Percentiles rank a stretch among this genome's conserved stretches.
phyloP scores from a whole-genome alignment of 2,329 filamentous ascomycete genomes.

The Metarhizium humberi region DNA sequence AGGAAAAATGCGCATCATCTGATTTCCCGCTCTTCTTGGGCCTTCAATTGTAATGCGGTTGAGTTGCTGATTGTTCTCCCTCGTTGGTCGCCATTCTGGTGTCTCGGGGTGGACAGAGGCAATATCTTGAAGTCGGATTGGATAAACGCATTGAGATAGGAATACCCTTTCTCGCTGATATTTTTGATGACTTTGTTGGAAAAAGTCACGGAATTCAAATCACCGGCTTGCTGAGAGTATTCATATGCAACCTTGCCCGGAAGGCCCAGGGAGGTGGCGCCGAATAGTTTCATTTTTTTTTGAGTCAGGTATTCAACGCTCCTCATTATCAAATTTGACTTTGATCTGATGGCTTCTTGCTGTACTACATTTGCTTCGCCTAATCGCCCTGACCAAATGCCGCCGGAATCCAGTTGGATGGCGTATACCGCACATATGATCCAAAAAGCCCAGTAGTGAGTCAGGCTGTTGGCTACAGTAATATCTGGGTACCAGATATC shows the following conservation, averaged over 20 bases:
- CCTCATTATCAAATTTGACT: constrained; percentile 12
- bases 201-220: constrained; percentile 1
- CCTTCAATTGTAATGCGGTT: not conserved
- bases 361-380: not conserved
- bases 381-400: constrained; percentile 7
- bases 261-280: constrained; percentile 24
- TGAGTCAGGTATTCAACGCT: constrained; percentile 28
- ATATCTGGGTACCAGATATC: constrained; percentile 23
- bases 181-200: not conserved
- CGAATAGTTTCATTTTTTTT: constrained; percentile 29
- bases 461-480: constrained; percentile 25
- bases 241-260: constrained; percentile 16
- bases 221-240: not conserved
- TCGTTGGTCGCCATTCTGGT: not conserved
- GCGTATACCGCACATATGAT: constrained; percentile 25
- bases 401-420: constrained; percentile 4
- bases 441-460: constrained; percentile 28
- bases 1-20: constrained; percentile 1
- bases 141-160: not conserved
- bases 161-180: not conserved
- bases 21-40: not conserved
- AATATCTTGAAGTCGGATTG: not conserved
- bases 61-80: not conserved
- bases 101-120: not conserved
- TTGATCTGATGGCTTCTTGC: not conserved